Evolutionary conservation across 192 early-diverging fungal genomes (phyloP).

Genomic region (Pecoramyces ruminantium): DNA sequence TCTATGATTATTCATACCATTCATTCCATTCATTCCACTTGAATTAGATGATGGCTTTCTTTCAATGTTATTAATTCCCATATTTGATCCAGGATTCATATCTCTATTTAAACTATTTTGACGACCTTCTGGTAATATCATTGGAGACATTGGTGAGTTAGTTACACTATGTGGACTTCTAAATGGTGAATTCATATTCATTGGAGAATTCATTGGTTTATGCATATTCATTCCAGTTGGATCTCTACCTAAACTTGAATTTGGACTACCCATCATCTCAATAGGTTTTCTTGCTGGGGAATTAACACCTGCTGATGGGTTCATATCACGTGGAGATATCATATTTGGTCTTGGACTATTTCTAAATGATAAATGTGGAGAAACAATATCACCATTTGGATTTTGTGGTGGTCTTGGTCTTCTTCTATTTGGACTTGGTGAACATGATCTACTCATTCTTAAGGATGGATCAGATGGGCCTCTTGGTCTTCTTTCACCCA

Average conservation of each 20-base stretch:
- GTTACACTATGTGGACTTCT: neutral
- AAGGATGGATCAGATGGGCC: no score
- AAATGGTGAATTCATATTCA: neutral
- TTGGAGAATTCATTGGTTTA: neutral
- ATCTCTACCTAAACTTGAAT: no score
- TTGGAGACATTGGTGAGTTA: neutral
- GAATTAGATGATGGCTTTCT: neutral
- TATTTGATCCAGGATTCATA: no score
- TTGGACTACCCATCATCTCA: neutral
- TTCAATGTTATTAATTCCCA: neutral
- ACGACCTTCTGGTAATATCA: neutral
- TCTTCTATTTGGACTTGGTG: neutral
- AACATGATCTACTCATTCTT: neutral
- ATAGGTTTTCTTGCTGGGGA: no score
- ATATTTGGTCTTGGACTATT: neutral
- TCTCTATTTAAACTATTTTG: neutral
- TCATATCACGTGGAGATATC: neutral
- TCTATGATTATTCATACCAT: neutral
- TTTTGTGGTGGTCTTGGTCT: neutral
- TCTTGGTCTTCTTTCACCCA: neutral
- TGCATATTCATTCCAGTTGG: neutral
- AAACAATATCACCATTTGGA: neutral
- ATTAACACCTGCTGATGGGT: no score
- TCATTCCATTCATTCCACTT: neutral
- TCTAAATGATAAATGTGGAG: no score